Evolutionary conservation across 208 protist species (phyloP).

Genomic region (Trichomonas vaginalis): DNA sequence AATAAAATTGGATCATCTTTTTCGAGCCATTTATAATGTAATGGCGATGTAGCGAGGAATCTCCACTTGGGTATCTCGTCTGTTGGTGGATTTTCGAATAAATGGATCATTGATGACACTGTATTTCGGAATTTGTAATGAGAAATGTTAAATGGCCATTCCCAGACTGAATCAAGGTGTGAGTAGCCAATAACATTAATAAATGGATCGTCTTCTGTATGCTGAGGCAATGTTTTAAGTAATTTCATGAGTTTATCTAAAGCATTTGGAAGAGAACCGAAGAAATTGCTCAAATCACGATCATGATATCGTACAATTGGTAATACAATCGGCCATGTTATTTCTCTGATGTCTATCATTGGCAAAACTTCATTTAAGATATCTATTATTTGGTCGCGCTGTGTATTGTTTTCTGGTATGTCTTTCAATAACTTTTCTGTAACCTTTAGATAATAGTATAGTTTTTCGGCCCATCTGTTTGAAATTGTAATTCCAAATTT

Average conservation of each 20-base stretch:
- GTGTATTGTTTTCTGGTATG: neutral
- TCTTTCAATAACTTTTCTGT: neutral
- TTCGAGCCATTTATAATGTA: neutral
- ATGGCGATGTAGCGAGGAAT: neutral
- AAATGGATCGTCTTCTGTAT: neutral
- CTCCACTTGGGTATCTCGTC: neutral
- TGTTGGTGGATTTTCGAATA: neutral
- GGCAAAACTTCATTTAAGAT: neutral
- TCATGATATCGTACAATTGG: neutral
- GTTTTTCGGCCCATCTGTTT: neutral
- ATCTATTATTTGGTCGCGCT: neutral
- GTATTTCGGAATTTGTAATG: neutral
- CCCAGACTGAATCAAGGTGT: neutral
- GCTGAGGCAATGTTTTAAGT: neutral
- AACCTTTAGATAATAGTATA: neutral
- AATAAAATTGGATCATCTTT: neutral
- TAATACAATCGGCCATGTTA: neutral
- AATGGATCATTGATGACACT: neutral
- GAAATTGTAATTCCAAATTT: neutral
- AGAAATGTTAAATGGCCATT: neutral
- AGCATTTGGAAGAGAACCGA: neutral
- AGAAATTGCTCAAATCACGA: neutral
- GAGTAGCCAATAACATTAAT: neutral
- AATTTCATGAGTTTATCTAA: neutral
- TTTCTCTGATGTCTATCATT: neutral